A percentile compares a stretch with the other conserved stretches of the same genome.
phyloP scores from a whole-genome alignment of 148 eudicot genomes.

The Fagopyrum tataricum region DNA sequence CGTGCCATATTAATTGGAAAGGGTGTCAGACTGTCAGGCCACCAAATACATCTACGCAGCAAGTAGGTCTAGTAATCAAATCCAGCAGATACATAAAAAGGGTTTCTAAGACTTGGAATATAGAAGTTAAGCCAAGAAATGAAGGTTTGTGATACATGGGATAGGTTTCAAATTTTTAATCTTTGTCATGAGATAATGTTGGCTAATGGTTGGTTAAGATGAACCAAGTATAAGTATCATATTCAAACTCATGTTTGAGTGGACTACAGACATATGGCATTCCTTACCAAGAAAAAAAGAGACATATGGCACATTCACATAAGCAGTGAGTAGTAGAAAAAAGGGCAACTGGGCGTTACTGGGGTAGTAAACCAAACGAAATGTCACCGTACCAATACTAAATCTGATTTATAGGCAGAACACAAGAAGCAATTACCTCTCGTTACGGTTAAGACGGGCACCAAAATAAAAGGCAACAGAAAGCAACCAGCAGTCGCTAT shows the following conservation, averaged over 20 bases:
- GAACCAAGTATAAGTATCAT: neutral
- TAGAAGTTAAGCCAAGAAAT: neutral
- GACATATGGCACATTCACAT: neutral
- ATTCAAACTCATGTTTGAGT: neutral
- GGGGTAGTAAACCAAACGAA: neutral
- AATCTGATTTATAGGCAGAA: neutral
- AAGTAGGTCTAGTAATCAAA: neutral
- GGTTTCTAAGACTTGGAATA: neutral
- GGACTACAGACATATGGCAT: neutral
- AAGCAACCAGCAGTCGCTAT: constrained; percentile 88
- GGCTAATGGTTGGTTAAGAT: neutral
- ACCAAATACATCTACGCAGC: neutral
- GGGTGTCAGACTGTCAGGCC: neutral
- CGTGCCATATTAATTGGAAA: neutral
- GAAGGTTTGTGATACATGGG: neutral
- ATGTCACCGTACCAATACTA: neutral
- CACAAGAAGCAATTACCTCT: constrained; percentile 42
- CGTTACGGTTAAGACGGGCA: constrained; percentile 77
- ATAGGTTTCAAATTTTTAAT: neutral
- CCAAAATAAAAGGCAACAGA: constrained; percentile 92
- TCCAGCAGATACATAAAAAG: neutral
- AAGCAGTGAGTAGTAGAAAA: neutral
- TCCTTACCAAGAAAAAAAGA: too few species aligned
- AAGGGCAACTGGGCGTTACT: neutral
- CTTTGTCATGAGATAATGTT: neutral